Conservation (phyloP, 2,329 filamentous ascomycete species). For the Trichoderma sp. region DNA sequence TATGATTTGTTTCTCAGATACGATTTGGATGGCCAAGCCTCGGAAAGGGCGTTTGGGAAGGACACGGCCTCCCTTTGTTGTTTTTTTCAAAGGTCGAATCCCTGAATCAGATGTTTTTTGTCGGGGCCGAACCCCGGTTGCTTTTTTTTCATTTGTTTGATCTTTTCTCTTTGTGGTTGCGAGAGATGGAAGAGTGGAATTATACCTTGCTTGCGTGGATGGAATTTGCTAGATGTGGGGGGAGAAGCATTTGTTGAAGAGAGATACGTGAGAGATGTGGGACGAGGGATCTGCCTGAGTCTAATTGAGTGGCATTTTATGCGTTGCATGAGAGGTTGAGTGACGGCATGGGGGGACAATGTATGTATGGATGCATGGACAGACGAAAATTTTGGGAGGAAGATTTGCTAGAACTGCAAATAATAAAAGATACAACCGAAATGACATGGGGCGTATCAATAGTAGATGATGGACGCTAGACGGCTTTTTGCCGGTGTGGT, state of each 20-base stretch:
- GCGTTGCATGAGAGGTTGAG: background rate
- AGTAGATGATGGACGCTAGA: background rate
- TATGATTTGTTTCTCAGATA: background rate
- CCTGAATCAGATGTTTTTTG: background rate
- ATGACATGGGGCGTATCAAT: too few species aligned
- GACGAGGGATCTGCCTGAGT: background rate
- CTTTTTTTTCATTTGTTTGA: background rate
- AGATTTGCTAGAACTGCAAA: background rate
- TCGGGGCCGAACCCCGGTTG: background rate
- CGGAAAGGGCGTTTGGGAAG: slow-evolving; percentile 27
- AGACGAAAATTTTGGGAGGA: background rate
- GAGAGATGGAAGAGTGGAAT: background rate
- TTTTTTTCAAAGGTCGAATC: background rate
- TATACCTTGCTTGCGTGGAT: background rate
- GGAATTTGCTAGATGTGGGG: background rate
- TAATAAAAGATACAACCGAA: background rate
- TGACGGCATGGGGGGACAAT: background rate
- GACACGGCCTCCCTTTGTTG: background rate
- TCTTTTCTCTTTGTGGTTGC: slow-evolving; percentile 14
- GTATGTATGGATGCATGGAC: slow-evolving; percentile 18
- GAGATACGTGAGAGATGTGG: background rate
- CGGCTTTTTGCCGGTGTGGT: background rate
- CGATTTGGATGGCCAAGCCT: slow-evolving; percentile 24
- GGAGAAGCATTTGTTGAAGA: background rate
- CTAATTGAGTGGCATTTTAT: background rate